Conservation (phyloP, 768 basidiomycete genomes). For the Lepiota subincarnata region DNA sequence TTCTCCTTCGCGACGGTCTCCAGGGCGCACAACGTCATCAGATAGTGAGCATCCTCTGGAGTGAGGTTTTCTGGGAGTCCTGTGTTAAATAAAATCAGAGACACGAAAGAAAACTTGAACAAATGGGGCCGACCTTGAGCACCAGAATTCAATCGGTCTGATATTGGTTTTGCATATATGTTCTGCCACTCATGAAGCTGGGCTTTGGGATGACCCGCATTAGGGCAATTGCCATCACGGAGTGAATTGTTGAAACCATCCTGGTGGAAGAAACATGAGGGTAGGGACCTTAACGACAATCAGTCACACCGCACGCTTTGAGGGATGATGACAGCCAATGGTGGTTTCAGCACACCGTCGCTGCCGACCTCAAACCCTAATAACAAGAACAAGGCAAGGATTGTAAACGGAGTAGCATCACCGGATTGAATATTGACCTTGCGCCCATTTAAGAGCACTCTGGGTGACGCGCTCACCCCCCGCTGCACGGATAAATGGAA, state of each 20-base stretch:
- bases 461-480: slow-evolving; percentile 55
- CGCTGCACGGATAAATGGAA: slow-evolving; percentile 49
- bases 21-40: slow-evolving; percentile 78
- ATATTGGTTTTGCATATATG: slow-evolving; percentile 52
- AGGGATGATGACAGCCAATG: slow-evolving; percentile 51
- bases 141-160: slow-evolving; percentile 51
- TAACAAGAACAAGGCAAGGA: neutral
- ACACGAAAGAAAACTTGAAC: neutral
- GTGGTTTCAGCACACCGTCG: slow-evolving; percentile 37
- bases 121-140: slow-evolving; percentile 40
- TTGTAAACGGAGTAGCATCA: neutral
- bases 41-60: slow-evolving; percentile 45
- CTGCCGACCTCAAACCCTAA: slow-evolving; percentile 62
- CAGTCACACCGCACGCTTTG: slow-evolving; percentile 41
- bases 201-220: slow-evolving; percentile 38
- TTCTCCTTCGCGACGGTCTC: slow-evolving; percentile 54
- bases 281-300: neutral
- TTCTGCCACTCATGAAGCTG: slow-evolving; percentile 51
- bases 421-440: slow-evolving; percentile 33
- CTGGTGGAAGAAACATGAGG: neutral
- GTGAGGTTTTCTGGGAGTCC: slow-evolving; percentile 42
- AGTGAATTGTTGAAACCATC: slow-evolving; percentile 55
- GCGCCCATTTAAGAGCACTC: slow-evolving; percentile 71
- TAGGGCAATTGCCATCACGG: slow-evolving; percentile 61
- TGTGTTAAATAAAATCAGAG: neutral